phyloP scores from a whole-genome alignment of 192 early-diverging fungal species.

The Irineochytrium annulatum region DNA sequence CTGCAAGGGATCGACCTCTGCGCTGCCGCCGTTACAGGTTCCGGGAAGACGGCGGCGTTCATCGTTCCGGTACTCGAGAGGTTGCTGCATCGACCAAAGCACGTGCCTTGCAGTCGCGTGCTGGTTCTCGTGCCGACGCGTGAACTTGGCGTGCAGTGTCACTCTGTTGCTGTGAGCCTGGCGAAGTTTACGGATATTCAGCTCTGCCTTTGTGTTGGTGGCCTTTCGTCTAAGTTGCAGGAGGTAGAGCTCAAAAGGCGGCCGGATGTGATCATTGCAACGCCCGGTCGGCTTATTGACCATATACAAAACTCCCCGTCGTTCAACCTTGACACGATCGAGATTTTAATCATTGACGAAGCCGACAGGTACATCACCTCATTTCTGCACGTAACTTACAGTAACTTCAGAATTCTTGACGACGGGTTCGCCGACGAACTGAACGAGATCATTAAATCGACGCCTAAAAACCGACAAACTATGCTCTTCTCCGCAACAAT shows the following conservation, averaged over 20 bases:
- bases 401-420: conserved; percentile 75
- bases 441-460: conserved; percentile 86
- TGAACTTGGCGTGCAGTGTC: conserved; percentile 96
- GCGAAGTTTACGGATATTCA: conserved; percentile 85
- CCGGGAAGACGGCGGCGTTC: conserved; percentile 98
- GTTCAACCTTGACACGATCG: conserved; percentile 82
- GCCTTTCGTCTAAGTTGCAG: conserved; percentile 80
- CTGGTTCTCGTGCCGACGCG: conserved; percentile 93
- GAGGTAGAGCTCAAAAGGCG: conserved; percentile 78
- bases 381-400: neutral
- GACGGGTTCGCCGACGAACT: conserved; percentile 96
- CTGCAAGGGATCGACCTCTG: conserved; percentile 96
- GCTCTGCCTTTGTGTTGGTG: conserved; percentile 81
- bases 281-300: conserved; percentile 97
- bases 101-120: conserved; percentile 74
- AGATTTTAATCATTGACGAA: conserved; percentile 98
- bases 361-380: conserved; percentile 69
- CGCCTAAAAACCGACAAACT: conserved; percentile 86
- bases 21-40: conserved; percentile 96
- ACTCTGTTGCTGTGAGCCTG: conserved; percentile 83
- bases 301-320: conserved; percentile 89
- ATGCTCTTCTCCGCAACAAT: conserved; percentile 99
- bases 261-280: conserved; percentile 95
- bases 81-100: conserved; percentile 83
- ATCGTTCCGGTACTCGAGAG: conserved; percentile 93